These are phyloP conservation scores for Yarrowia deformans DNA, from an alignment of 805 yeast genomes.

Conservation along the genomic window DNA sequence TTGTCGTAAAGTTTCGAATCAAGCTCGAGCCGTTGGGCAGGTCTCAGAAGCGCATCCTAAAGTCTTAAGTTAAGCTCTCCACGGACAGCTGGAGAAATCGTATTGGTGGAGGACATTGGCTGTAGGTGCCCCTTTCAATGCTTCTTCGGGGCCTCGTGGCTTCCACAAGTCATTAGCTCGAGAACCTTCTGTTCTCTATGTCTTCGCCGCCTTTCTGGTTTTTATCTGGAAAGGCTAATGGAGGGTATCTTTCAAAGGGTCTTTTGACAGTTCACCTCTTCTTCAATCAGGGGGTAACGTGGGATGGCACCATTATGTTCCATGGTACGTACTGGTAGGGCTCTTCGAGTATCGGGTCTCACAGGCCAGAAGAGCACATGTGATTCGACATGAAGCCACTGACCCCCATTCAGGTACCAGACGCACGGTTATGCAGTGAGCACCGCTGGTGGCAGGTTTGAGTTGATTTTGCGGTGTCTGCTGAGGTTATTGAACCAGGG, in stretches of 20 bases:
- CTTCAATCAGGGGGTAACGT: no score
- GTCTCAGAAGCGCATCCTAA: background rate
- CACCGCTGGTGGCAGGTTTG: background rate
- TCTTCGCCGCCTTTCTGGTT: background rate
- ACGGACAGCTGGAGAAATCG: slow-evolving; percentile 9
- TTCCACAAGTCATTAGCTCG: background rate
- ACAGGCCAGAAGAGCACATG: background rate
- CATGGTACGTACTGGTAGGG: background rate
- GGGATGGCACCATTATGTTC: background rate
- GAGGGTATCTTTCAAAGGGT: no score
- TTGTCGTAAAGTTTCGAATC: slow-evolving; percentile 17
- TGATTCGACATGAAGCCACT: slow-evolving; percentile 10
- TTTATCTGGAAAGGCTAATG: background rate
- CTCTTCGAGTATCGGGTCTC: background rate
- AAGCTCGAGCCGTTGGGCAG: slow-evolving; percentile 34
- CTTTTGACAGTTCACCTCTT: no score
- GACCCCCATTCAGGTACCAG: slow-evolving; percentile 10
- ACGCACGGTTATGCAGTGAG: slow-evolving; percentile 20
- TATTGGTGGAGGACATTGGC: slow-evolving; percentile 13
- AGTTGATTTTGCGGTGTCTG: slow-evolving; percentile 7
- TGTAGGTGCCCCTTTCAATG: background rate
- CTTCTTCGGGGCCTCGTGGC: background rate
- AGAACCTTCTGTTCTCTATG: background rate
- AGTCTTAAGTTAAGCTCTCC: slow-evolving; percentile 14
- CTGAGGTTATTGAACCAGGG: slow-evolving; percentile 12